Evolutionary conservation across 805 yeast genomes (phyloP), one percentile per base, ranked within the genome.

Genomic region (Alloascoidea hylecoeti): DNA sequence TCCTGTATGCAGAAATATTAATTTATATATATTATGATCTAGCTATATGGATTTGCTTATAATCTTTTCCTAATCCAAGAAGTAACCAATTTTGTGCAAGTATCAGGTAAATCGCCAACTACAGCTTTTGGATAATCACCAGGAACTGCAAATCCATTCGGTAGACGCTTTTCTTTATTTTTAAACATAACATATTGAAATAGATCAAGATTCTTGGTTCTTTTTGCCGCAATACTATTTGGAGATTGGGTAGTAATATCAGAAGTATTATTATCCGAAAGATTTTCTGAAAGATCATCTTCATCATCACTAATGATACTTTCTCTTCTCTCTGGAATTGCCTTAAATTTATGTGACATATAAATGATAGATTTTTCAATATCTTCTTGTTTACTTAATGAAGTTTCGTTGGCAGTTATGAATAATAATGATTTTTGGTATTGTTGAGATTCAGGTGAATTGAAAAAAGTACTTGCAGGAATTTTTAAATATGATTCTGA

Each of bases 91-190:
- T 42, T 43, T 38, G 45, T 44, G 3, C 49, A 43, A 30, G 18
- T 42, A 14, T 47, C 36, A 18, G 63, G 63, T 6, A 46, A 41
- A 33, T 58, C 53, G 2, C 58, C 58, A 5, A 58, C 52, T 18
- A 41, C 46, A 39, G 45, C 42, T 5, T 50, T 52, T 2, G 57
- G 48, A 40, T 61, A 61, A 39, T 61, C 66, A 4, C 65, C 63
- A 33, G 59, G 56, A 18, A 61, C 61, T 2, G 60, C 62, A 48
- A 61, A 61, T 2, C 66, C 64, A 44, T 61, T 65, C 3, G 66
- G 66, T n/a, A 59, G 43, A 4, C 43, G 44, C 5, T 40, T 33
- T 32, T 38, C 52, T 42, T 33, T 44, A 37, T 45, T 47, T 9
- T 42, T 46, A 33, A 45, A 43, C 15, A 37, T 42, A 15, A 42